These are phyloP conservation scores for Fusarium torreyae DNA, from an alignment of 2,329 filamentous ascomycete genomes.

Conservation along the genomic window DNA sequence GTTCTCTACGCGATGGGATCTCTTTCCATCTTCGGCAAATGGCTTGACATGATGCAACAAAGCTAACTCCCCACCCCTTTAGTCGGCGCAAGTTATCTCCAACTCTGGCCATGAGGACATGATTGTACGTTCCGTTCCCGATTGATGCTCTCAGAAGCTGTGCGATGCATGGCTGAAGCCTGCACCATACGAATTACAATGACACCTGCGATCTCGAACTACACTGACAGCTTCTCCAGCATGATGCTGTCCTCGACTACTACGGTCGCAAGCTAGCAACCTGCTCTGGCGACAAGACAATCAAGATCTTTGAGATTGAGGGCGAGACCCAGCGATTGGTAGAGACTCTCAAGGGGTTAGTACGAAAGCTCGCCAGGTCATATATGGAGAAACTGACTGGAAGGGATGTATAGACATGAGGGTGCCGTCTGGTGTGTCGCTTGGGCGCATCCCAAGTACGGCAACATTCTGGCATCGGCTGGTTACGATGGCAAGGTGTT, in stretches of 20 bases:
- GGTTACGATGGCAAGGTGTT: conserved; percentile 98
- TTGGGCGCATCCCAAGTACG: conserved; percentile 98
- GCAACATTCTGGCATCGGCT: conserved; percentile 95
- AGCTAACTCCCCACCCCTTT: conserved; percentile 50
- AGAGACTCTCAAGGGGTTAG: conserved; percentile 94
- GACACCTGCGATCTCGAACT: conserved; percentile 28
- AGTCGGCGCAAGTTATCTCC: conserved; percentile 62
- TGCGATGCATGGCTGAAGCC: conserved; percentile 16
- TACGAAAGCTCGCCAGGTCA: conserved; percentile 9
- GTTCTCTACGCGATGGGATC: neutral
- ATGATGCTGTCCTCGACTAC: conserved; percentile 98
- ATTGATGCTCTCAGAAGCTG: conserved; percentile 18
- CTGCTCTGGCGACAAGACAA: conserved; percentile 97
- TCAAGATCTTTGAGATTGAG: conserved; percentile 99
- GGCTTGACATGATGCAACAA: conserved; percentile 7
- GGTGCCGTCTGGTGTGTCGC: conserved; percentile 98
- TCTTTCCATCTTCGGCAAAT: neutral
- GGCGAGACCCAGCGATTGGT: conserved; percentile 90
- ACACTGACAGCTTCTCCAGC: conserved; percentile 65
- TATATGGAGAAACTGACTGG: conserved; percentile 32
- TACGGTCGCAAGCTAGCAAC: conserved; percentile 97
- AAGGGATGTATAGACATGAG: conserved; percentile 78
- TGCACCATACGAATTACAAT: neutral
- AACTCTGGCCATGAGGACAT: conserved; percentile 89
- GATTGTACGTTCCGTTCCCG: conserved; percentile 81